These are phyloP conservation scores for Pythium pyrilobum DNA, from an alignment of 352 stramenopile genomes.

Conservation along the genomic window DNA sequence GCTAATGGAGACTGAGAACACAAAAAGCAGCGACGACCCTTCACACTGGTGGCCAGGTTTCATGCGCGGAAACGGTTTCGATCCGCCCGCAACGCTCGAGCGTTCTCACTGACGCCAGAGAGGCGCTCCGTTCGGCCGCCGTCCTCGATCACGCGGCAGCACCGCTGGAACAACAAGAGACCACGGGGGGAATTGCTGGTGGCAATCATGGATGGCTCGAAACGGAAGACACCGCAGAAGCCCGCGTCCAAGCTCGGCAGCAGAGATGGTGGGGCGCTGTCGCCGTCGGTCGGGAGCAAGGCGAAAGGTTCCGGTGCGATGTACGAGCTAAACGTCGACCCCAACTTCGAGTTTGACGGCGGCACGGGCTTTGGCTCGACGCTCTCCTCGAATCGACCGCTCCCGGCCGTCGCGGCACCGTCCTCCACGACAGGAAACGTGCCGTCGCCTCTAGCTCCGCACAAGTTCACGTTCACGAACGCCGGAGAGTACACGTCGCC, in stretches of 20 bases:
- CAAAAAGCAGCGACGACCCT: constrained; percentile 17
- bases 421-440: neutral
- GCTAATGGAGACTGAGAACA: neutral
- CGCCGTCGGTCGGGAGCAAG: neutral
- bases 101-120: too few species aligned
- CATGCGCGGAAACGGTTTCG: constrained; percentile 10
- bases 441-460: constrained; percentile 11
- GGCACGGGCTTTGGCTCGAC: constrained; percentile 54
- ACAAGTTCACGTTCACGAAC: constrained; percentile 72
- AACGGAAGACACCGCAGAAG: constrained; percentile 17
- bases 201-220: constrained; percentile 15
- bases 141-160: neutral
- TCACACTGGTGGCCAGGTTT: constrained; percentile 1
- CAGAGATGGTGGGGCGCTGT: neutral
- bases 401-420: constrained; percentile 25
- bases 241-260: neutral
- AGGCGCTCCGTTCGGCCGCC: too few species aligned
- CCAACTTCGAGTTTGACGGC: constrained; percentile 68
- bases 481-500: constrained; percentile 63
- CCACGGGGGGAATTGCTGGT: too few species aligned
- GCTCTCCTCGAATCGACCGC: constrained; percentile 50
- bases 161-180: neutral
- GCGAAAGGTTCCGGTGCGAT: constrained; percentile 18
- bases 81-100: too few species aligned
- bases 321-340: constrained; percentile 50